These are phyloP conservation scores for Paramecium biaurelia DNA, from an alignment of 73 alveolate genomes.

Conservation along the genomic window DNA sequence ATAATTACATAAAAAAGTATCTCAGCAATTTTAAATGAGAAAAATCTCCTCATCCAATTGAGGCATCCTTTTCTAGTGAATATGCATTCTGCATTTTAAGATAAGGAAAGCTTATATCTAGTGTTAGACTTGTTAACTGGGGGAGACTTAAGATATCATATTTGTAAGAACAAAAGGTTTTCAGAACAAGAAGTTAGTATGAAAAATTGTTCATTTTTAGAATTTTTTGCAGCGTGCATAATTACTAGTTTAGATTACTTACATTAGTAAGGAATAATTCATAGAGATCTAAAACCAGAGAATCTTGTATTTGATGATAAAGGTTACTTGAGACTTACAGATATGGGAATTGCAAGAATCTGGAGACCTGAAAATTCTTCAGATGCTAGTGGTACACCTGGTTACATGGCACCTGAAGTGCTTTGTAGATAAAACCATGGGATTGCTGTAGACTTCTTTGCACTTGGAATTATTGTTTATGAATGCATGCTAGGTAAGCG, in stretches of 20 bases:
- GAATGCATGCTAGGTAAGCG: slow-evolving; percentile 85
- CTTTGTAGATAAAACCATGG: slow-evolving; percentile 81
- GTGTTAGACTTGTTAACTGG: slow-evolving; percentile 90
- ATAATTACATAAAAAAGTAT: background rate
- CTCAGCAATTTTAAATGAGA: slow-evolving; percentile 27
- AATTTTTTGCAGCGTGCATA: slow-evolving; percentile 90
- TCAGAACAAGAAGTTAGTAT: slow-evolving; percentile 84
- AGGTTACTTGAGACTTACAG: slow-evolving; percentile 93
- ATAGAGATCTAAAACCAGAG: slow-evolving; percentile 97
- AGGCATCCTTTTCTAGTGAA: slow-evolving; percentile 58
- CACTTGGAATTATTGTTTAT: slow-evolving; percentile 80
- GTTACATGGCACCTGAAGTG: slow-evolving; percentile 88
- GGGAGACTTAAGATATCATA: slow-evolving; percentile 95
- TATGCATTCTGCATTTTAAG: slow-evolving; percentile 95
- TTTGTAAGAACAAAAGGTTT: slow-evolving; percentile 78
- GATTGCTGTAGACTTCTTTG: slow-evolving; percentile 76
- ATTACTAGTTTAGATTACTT: slow-evolving; percentile 88
- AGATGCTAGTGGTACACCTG: slow-evolving; percentile 94
- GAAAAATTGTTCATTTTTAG: slow-evolving; percentile 23
- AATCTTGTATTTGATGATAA: slow-evolving; percentile 88
- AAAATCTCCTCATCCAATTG: background rate
- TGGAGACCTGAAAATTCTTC: slow-evolving; percentile 86
- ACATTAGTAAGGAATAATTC: slow-evolving; percentile 89
- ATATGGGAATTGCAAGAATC: slow-evolving; percentile 93
- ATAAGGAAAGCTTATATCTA: slow-evolving; percentile 86